Evolutionary conservation across 2,329 filamentous ascomycete species (phyloP).

Genomic region (Paraphoma sp.): DNA sequence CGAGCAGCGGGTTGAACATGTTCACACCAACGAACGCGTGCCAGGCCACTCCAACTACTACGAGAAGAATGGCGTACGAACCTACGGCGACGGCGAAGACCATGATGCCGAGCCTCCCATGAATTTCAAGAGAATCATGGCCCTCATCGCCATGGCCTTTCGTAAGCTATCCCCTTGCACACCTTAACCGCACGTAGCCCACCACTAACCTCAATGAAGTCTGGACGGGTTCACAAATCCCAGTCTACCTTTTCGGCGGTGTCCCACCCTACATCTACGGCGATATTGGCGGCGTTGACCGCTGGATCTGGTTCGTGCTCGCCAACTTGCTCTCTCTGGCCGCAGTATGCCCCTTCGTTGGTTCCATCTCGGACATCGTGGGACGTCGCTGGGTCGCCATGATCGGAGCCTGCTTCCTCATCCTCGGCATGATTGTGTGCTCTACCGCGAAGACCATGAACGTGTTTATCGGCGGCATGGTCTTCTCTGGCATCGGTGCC

Average conservation of each 20-base stretch:
- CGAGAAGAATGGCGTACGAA: slow-evolving; percentile 55
- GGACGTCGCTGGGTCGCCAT: slow-evolving; percentile 41
- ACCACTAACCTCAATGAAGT: slow-evolving; percentile 29
- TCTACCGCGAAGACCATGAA: slow-evolving; percentile 37
- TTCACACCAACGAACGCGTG: slow-evolving; percentile 47
- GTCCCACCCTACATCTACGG: slow-evolving; percentile 59
- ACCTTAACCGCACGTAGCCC: not conserved
- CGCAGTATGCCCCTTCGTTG: slow-evolving; percentile 68
- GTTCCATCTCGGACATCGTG: slow-evolving; percentile 46
- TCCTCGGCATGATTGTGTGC: slow-evolving; percentile 41
- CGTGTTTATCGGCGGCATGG: slow-evolving; percentile 38
- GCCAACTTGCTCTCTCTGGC: slow-evolving; percentile 62
- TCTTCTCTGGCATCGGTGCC: slow-evolving; percentile 67
- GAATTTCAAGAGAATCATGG: slow-evolving; percentile 55
- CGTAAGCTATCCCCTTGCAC: not conserved
- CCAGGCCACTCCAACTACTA: slow-evolving; percentile 52
- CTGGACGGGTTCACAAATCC: slow-evolving; percentile 68
- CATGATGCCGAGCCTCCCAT: slow-evolving; percentile 16
- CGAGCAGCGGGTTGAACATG: slow-evolving; percentile 34
- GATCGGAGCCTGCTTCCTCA: slow-evolving; percentile 39
- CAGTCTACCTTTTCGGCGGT: slow-evolving; percentile 49
- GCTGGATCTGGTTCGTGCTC: slow-evolving; percentile 63
- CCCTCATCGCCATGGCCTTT: slow-evolving; percentile 53
- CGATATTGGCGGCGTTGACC: slow-evolving; percentile 65
- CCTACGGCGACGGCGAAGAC: slow-evolving; percentile 27